Evolutionary conservation across 768 basidiomycete species (phyloP), one percentile per base, ranked within the genome.

Genomic region (Leccinum variicolor): DNA sequence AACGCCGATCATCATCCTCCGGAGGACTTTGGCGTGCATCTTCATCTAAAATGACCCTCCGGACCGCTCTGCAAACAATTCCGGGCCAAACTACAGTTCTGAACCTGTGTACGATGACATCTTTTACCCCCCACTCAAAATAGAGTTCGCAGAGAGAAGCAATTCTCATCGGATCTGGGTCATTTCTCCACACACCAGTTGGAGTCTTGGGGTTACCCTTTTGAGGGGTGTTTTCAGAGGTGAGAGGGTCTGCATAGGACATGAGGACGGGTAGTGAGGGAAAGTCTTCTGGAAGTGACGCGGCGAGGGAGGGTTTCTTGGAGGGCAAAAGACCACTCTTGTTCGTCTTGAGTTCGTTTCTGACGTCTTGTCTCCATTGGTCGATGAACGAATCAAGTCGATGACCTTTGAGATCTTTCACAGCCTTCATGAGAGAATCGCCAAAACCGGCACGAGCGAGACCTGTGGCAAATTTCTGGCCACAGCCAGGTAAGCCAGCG

Each of bases 91-190:
- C 79, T 4, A 92, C 81, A 0, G 85, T 90, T 66, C 90, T 79
- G 67, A 95, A 94, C 11, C 92, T 85, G 62, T 91, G 91, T 62
- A 90, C 80, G 55, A 96, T 91, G 3, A 84, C 77, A 50, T 92
- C 88, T 64, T 80, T 86, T 51, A 91, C 86, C 0, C 94, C 94
- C 94, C 94, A 97, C 68, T 95, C 94, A 60, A 96, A 96, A 69
- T 86, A 89, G 49, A 86, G 79, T 71, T 97, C 94, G 75, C 93
- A 95, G 3, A 86, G 77, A 10, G 76, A 81, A 0, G 94, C 93
- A 15, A 95, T 81, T 54, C 81, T 83, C 15, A 80, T 81, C 1
- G 92, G 74, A 62, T 88, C 84, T 0, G 89, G 87, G 58, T 92
- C 89, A 53, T 72, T 67, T 33, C 66, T 65, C 82, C 82, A 84